Evolutionary conservation across 805 yeast species (phyloP), one percentile per base, ranked within the genome.

Genomic region (Saturnispora halmiae): DNA sequence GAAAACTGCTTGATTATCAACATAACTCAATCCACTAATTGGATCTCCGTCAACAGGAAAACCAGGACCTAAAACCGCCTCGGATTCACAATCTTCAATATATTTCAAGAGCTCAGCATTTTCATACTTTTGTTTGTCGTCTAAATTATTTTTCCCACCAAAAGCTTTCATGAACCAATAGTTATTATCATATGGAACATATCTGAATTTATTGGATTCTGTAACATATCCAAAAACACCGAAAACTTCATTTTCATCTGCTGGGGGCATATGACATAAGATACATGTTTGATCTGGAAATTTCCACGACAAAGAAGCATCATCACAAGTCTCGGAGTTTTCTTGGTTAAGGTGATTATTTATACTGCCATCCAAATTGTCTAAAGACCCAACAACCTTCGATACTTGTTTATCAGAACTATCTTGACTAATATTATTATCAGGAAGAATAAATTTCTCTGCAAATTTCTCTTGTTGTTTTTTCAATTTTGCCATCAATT

Each of bases 251-350:
- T 72, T 72, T 16, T 73, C 72, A 32, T 46, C 36, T 16, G 68
- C 69, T 1, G 78, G 70, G 0, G 85, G 79, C 75, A 82, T 82
- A 49, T 85, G 87, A 56, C 95, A 86, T 13, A 86, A 62, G 29
- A 86, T 78, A 56, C 95, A 86, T 47, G 77, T 82, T 24, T 76
- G 77, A 24, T 75, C 77, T 0, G 94, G 92, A 50, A 73, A 84
- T 27, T 63, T 64, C 90, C 88, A 82, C 1, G 69, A 65, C n/a
- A 16, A 15, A 14, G 36, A 21, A 6, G 22, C 14, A 4, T 35
- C 37, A 26, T 39, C 40, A 34, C 36, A 22, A 10, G 38, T 21
- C 6, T 34, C 28, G 10, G 41, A 67, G 75, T 33, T 60, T 56
- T 29, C 44, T 38, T 29, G 21, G 10, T 21, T 26, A 31, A 2